Conservation (phyloP, 2,329 filamentous ascomycete genomes). For the Apiospora phragmitis region DNA sequence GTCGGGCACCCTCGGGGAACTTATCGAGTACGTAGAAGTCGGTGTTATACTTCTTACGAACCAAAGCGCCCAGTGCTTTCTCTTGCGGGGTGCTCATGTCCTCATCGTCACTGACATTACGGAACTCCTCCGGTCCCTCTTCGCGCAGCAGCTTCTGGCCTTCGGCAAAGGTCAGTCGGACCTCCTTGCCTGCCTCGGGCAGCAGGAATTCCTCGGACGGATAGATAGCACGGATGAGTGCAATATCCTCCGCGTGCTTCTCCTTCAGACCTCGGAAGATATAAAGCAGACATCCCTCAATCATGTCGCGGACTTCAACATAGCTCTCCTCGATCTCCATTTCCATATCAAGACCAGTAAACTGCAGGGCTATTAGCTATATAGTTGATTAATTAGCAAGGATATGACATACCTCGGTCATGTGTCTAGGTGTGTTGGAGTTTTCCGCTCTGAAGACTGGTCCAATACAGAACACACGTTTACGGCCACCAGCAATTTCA, state of each 20-base stretch:
- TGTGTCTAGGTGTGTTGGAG: slow-evolving; percentile 79
- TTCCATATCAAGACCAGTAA: slow-evolving; percentile 85
- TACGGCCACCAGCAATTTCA: slow-evolving; percentile 76
- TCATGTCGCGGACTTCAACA: slow-evolving; percentile 69
- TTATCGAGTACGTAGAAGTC: slow-evolving; percentile 98
- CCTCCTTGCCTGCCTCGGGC: slow-evolving; percentile 71
- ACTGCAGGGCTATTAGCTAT: slow-evolving; percentile 42
- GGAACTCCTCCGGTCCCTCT: slow-evolving; percentile 67
- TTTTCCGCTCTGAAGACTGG: slow-evolving; percentile 87
- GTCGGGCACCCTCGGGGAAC: slow-evolving; percentile 84
- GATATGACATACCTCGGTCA: slow-evolving; percentile 63
- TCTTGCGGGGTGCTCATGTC: slow-evolving; percentile 81
- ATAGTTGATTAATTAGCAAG: slow-evolving; percentile 12
- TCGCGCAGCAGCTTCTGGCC: slow-evolving; percentile 76
- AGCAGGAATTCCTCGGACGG: slow-evolving; percentile 77
- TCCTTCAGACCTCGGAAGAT: slow-evolving; percentile 74
- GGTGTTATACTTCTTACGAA: slow-evolving; percentile 85
- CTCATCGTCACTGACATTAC: slow-evolving; percentile 72
- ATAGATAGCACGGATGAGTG: slow-evolving; percentile 71
- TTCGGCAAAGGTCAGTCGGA: slow-evolving; percentile 76
- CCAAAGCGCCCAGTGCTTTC: slow-evolving; percentile 83
- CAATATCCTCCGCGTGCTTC: slow-evolving; percentile 68
- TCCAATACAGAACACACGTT: slow-evolving; percentile 76
- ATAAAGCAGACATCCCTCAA: slow-evolving; percentile 73
- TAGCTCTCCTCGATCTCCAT: slow-evolving; percentile 85